Evolutionary conservation across 371 early-diverging fungal species (phyloP), one percentile per base, ranked within the genome.

Genomic region (Chytridium lagenaria): DNA sequence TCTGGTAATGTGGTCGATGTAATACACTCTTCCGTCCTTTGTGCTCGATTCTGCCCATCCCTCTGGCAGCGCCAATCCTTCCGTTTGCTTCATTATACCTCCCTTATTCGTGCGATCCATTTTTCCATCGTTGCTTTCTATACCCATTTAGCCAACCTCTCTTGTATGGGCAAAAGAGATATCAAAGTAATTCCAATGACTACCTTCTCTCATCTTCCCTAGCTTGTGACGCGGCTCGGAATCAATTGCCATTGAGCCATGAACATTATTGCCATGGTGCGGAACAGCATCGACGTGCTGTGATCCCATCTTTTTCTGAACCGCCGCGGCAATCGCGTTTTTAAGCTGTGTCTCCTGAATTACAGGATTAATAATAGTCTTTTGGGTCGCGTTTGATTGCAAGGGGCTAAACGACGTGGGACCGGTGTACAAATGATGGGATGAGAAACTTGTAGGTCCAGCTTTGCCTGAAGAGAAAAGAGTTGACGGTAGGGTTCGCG

Each of bases 1-100:
- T 49, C 70, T 68, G 16, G 77, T 40, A 19, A 77, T 55, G 36
- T 77, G 77, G 67, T 77, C 77, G n/a, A 77, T 72, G 61, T 59
- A 77, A 50, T 77, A 77, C 0, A 40, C 33, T 16, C 73, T 63
- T 2, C 77, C 77, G 44, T 77, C 77, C 1, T 71, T 65, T 26
- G 77, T 77, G 1, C 50, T 33, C 1, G 70, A 50, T 40, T 77
- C 77, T 7, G 67, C 67, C 77, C 77, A 77, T 36, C 77, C 77
- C 12, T 77, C 77, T 15, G 77, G 77, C 5, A 71, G 70, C 26
- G 50, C 44, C 5, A 52, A 5, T 5, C n/a, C 26, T 23, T 52
- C 55, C 5, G 55, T 52, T 12, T 5, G 12, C 23, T 52, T 52
- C 16, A 52, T 19, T 44, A 44, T 44, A 19, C 44, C 19, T 19